Evolutionary conservation across 495 filamentous ascomycete species (phyloP).

Genomic region (Lasiosphaeria hispida): DNA sequence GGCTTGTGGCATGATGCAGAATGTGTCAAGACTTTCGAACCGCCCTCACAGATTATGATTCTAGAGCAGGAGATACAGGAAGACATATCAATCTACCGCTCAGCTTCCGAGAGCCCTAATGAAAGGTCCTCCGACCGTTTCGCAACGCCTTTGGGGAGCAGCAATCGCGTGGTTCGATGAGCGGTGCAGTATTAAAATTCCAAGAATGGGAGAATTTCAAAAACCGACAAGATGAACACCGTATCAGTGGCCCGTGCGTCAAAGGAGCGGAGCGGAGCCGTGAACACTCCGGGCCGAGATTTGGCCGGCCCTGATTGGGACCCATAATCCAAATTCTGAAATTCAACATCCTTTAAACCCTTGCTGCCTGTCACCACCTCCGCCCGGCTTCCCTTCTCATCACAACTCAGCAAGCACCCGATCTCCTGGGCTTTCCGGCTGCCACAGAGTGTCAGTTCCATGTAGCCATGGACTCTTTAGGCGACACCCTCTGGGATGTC

Average conservation of each 20-base stretch:
- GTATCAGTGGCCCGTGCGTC: slow-evolving; percentile 15
- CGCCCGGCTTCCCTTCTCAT: slow-evolving; percentile 26
- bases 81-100: slow-evolving; percentile 68
- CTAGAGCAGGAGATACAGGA: slow-evolving; percentile 97
- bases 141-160: slow-evolving; percentile 42
- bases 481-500: slow-evolving; percentile 85
- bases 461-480: slow-evolving; percentile 70
- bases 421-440: slow-evolving; percentile 25
- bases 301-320: slow-evolving; percentile 12
- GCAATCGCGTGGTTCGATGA: slow-evolving; percentile 41
- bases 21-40: slow-evolving; percentile 65
- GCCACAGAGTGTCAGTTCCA: slow-evolving; percentile 20
- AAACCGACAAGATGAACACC: background rate
- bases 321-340: background rate
- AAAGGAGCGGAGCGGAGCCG: background rate
- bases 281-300: slow-evolving; percentile 17
- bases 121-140: slow-evolving; percentile 58
- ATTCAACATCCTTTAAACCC: slow-evolving; percentile 37
- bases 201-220: slow-evolving; percentile 24
- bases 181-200: slow-evolving; percentile 48
- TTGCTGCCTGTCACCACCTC: slow-evolving; percentile 22
- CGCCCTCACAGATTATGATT: slow-evolving; percentile 73
- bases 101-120: slow-evolving; percentile 59
- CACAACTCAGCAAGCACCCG: slow-evolving; percentile 7
- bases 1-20: background rate